Conservation (phyloP, 768 basidiomycete species). For the Leccinum disarticulatum region DNA sequence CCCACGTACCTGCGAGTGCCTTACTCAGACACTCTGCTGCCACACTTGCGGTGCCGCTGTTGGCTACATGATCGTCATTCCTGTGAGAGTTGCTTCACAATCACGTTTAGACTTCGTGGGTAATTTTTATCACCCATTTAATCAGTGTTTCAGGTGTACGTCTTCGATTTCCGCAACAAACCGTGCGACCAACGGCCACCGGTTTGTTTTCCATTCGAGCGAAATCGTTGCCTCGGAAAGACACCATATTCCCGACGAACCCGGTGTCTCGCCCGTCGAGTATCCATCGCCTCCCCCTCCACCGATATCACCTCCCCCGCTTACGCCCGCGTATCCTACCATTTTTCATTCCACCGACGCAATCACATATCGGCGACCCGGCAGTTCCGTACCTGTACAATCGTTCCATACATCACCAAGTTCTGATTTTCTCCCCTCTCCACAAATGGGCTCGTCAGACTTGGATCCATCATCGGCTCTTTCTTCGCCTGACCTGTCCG, state of each 20-base stretch:
- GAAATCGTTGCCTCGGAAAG: constrained; percentile 66
- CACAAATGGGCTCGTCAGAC: constrained; percentile 25
- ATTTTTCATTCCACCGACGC: constrained; percentile 23
- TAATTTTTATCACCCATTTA: constrained; percentile 9
- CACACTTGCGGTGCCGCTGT: constrained; percentile 73
- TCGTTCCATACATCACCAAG: constrained; percentile 14
- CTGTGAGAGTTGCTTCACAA: constrained; percentile 35
- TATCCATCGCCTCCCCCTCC: constrained; percentile 32
- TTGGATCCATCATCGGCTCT: constrained; percentile 20
- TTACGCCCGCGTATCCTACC: constrained; percentile 31
- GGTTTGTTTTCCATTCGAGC: constrained; percentile 82
- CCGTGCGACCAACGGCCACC: constrained; percentile 79
- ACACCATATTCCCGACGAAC: constrained; percentile 61
- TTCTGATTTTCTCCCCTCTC: constrained; percentile 25
- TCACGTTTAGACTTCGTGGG: constrained; percentile 7
- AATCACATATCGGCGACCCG: constrained; percentile 25
- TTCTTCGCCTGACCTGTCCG: constrained; percentile 27
- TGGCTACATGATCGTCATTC: constrained; percentile 80
- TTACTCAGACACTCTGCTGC: constrained; percentile 80
- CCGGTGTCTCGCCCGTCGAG: constrained; percentile 54
- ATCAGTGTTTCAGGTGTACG: constrained; percentile 68
- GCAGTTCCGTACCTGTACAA: constrained; percentile 16
- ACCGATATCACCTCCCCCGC: constrained; percentile 33
- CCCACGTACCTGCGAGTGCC: constrained; percentile 75
- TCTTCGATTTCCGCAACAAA: constrained; percentile 65